Base-by-base conservation (phyloP, 129 eudicot genomes). In the Gnaphalium uliginosum region DNA sequence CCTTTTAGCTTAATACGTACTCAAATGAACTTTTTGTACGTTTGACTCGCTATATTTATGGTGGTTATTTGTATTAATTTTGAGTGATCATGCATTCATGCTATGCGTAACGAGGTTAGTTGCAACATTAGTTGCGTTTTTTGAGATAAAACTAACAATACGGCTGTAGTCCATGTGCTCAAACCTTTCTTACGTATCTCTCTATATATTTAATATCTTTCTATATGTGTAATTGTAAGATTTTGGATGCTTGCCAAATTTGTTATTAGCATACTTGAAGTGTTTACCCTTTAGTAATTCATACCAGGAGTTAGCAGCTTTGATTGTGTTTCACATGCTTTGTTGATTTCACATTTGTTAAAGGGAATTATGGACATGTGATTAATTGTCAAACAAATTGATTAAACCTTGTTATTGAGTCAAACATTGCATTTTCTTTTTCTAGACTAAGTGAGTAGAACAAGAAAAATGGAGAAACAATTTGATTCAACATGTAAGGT, bases 241-340 rank as follows among this genome's bases (percentile, higher is more conserved):
- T 39, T 39, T 39, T 4, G 53, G 53, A 46, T 46, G n/a, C 53
- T 46, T 46, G 0, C 53, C 53, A 46, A 46, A 46, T 14, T 46
- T 46, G n/a, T 46, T 13, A 13, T 14, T 46, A 46, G 17, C 53
- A 46, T 13, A 46, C 53, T 46, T 46, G 53, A 30, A 21, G 33
- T 26, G 35, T 73, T 59, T 37, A 1, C 54, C 67, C 69, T 27
- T 7, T 11, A 8, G 57, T 17, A 73, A 73, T 58, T 39, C 13
- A 39, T 9, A 39, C 46, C 8, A 39, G 46, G 23, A 35, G 35
- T 51, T 50, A n/a, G 25, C 39, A 61, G 26, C 24, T 37, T 60
- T 41, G 60, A 74, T 74, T 74, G 30, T 73, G 78, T 62, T 61
- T 6, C 32, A n/a, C 29, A 29, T 41, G 48, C 30, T 26, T 62